These are phyloP conservation scores for Alternaria sp. DNA, from an alignment of 2,329 filamentous ascomycete species.

Conservation along the genomic window DNA sequence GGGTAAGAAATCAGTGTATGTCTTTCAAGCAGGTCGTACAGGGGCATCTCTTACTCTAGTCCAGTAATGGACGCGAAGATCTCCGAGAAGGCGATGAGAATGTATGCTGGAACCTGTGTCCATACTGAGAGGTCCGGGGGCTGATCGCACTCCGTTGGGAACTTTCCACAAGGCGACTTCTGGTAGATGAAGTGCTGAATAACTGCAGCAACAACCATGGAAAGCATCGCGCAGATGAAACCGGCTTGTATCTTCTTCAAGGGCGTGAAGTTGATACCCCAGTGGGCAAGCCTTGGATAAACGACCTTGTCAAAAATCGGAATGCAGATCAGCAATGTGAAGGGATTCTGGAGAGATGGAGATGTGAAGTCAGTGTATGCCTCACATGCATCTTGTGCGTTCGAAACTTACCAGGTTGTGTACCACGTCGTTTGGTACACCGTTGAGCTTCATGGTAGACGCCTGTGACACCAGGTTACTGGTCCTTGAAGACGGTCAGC, in stretches of 20 bases:
- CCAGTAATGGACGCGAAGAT: slow-evolving; percentile 71
- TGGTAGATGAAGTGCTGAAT: slow-evolving; percentile 66
- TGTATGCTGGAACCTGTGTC: slow-evolving; percentile 60
- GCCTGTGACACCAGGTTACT: slow-evolving; percentile 65
- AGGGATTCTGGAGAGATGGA: slow-evolving; percentile 62
- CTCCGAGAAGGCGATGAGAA: slow-evolving; percentile 65
- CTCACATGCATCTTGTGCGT: not conserved
- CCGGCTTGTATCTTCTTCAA: slow-evolving; percentile 77
- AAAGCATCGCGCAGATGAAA: slow-evolving; percentile 71
- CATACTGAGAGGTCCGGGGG: slow-evolving; percentile 60
- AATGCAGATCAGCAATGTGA: slow-evolving; percentile 77
- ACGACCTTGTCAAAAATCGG: slow-evolving; percentile 68
- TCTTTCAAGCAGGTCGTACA: not conserved
- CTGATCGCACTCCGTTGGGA: slow-evolving; percentile 47
- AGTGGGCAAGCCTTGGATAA: slow-evolving; percentile 71
- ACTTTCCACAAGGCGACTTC: slow-evolving; percentile 54
- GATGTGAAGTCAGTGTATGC: not conserved
- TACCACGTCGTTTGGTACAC: slow-evolving; percentile 79
- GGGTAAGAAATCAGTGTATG: not conserved
- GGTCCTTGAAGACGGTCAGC: slow-evolving; percentile 55
- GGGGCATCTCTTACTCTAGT: slow-evolving; percentile 44
- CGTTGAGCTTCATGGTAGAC: slow-evolving; percentile 61
- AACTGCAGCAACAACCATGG: slow-evolving; percentile 65
- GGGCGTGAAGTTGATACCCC: slow-evolving; percentile 72
- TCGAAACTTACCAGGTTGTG: slow-evolving; percentile 64